Conservation (phyloP, 106 monocot species). For the Dendrobium chrysotoxum region DNA sequence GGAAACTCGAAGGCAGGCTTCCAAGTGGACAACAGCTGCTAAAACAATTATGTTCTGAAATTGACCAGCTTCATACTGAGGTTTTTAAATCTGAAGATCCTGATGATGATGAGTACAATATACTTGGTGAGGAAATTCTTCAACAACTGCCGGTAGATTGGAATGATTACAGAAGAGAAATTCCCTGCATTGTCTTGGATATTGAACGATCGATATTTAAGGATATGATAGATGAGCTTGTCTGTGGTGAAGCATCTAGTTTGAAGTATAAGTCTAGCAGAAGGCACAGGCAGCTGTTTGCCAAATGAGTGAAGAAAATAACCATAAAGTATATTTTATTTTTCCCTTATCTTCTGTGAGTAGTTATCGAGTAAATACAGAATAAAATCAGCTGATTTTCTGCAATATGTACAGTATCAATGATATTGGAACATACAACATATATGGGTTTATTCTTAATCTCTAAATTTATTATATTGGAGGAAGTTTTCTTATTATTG, state of each 20-base stretch:
- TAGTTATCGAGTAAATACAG: neutral
- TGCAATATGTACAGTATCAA: slow-evolving; percentile 6
- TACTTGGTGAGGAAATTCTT: slow-evolving; percentile 18
- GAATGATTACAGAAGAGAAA: slow-evolving; percentile 23
- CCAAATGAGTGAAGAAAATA: slow-evolving; percentile 1
- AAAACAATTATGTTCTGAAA: slow-evolving; percentile 34
- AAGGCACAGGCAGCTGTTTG: slow-evolving; percentile 32
- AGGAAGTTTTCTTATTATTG: neutral
- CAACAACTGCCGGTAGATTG: slow-evolving; percentile 12
- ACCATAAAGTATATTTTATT: neutral
- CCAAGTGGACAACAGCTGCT: slow-evolving; percentile 24
- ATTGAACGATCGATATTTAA: slow-evolving; percentile 55
- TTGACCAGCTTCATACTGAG: slow-evolving; percentile 22
- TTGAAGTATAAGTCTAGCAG: slow-evolving; percentile 8
- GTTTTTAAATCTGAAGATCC: neutral
- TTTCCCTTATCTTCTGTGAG: neutral
- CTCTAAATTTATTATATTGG: neutral
- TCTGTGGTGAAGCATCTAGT: slow-evolving; percentile 14
- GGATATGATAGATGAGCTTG: slow-evolving; percentile 38
- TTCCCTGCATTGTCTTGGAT: slow-evolving; percentile 29
- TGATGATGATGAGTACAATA: slow-evolving; percentile 16
- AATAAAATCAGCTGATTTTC: neutral
- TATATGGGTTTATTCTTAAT: neutral
- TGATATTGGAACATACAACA: slow-evolving; percentile 1
- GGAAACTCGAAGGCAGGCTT: slow-evolving; percentile 5